These are phyloP conservation scores for Termitomyces sp. DNA, from an alignment of 768 basidiomycete genomes.

Conservation along the genomic window DNA sequence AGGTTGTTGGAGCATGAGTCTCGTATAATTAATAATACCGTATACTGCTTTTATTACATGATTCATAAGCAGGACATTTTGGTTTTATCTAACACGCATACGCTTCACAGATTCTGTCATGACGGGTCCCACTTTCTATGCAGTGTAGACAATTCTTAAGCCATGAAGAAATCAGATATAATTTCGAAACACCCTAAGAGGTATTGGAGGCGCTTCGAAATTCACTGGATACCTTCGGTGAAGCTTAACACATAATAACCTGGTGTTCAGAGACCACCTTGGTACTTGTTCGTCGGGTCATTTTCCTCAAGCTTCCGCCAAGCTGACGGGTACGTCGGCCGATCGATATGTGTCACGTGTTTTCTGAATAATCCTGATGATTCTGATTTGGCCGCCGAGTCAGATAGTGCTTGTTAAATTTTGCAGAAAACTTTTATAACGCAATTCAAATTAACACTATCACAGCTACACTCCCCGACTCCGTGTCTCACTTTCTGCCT, in stretches of 20 bases:
- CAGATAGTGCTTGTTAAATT: conserved; percentile 12
- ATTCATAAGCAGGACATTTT: neutral
- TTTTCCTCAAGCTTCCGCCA: neutral
- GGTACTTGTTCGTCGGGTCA: no score
- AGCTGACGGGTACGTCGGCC: conserved; percentile 6
- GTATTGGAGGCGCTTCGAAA: neutral
- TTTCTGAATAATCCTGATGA: conserved; percentile 1
- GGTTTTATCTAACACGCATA: neutral
- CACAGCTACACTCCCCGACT: neutral
- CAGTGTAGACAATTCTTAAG: no score
- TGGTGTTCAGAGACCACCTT: neutral
- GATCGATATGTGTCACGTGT: conserved; percentile 1
- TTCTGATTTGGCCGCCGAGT: conserved; percentile 7
- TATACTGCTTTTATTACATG: neutral
- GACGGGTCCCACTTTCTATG: no score
- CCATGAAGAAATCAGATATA: no score
- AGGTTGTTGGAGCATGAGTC: conserved; percentile 13
- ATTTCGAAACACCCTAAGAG: neutral
- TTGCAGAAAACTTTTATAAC: conserved; percentile 14
- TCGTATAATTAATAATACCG: neutral
- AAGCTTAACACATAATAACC: neutral
- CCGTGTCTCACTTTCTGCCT: conserved; percentile 3
- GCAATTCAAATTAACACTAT: conserved; percentile 5
- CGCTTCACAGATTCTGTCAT: neutral
- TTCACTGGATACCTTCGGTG: neutral